Evolutionary conservation across 495 filamentous ascomycete species (phyloP).

Genomic region (Astrothelium macrocarpum): DNA sequence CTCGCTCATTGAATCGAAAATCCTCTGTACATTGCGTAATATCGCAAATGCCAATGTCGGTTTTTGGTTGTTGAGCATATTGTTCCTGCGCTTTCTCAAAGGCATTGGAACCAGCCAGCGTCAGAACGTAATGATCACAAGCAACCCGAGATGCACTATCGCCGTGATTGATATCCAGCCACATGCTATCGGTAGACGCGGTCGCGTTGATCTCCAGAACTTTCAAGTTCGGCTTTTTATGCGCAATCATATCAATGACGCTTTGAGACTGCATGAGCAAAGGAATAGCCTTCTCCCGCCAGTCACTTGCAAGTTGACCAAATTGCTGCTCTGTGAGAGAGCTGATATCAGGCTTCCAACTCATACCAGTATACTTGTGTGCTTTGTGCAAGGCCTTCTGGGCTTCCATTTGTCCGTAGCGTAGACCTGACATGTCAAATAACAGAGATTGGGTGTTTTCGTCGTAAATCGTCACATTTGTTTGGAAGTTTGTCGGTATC

Average conservation of each 20-base stretch:
- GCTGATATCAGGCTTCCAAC: not conserved
- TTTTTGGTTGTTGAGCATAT: no score
- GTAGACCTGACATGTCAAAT: not conserved
- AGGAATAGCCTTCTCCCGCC: no score
- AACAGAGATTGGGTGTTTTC: not conserved
- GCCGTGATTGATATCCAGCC: not conserved
- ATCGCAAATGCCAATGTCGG: no score
- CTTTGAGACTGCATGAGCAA: no score
- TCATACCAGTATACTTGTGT: not conserved
- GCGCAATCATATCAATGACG: not conserved
- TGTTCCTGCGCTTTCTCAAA: no score
- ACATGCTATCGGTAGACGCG: not conserved
- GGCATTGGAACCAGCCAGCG: no score
- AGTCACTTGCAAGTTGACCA: no score
- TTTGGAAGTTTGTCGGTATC: not conserved
- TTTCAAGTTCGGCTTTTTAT: not conserved
- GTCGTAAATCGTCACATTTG: not conserved
- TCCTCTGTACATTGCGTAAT: no score
- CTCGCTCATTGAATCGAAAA: no score
- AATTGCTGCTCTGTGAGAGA: no score
- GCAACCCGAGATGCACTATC: no score
- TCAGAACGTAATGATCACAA: not conserved
- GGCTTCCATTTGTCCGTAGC: not conserved
- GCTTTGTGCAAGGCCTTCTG: not conserved
- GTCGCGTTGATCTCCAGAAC: not conserved